phyloP scores from a whole-genome alignment of 306 rosid genomes.

The Casuarina glauca region DNA sequence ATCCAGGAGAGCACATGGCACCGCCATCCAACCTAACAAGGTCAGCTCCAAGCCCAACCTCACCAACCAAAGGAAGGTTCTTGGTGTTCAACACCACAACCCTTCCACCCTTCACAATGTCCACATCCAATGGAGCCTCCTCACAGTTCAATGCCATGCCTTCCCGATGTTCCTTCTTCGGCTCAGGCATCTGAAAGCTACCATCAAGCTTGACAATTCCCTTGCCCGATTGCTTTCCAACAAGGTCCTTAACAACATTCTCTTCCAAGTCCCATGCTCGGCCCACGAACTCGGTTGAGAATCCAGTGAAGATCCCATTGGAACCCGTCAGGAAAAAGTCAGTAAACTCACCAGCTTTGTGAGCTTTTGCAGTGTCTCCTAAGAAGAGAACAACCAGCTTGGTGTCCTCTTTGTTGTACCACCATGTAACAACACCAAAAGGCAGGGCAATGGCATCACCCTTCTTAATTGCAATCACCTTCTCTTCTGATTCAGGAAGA shows the following conservation, averaged over 20 bases:
- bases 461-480: slow-evolving; percentile 68
- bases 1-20: slow-evolving; percentile 87
- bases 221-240: slow-evolving; percentile 48
- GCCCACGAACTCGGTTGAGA: slow-evolving; percentile 66
- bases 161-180: slow-evolving; percentile 51
- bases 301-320: slow-evolving; percentile 73
- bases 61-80: slow-evolving; percentile 81
- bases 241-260: slow-evolving; percentile 47
- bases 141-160: slow-evolving; percentile 74
- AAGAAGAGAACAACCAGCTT: slow-evolving; percentile 69
- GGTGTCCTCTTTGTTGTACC: slow-evolving; percentile 69
- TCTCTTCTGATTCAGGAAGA: slow-evolving; percentile 71
- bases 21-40: slow-evolving; percentile 72
- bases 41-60: slow-evolving; percentile 78
- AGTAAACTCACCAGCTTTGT: slow-evolving; percentile 78
- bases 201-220: slow-evolving; percentile 60
- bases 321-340: slow-evolving; percentile 64
- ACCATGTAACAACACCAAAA: slow-evolving; percentile 84
- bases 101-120: slow-evolving; percentile 70
- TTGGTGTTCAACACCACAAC: slow-evolving; percentile 78
- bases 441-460: slow-evolving; percentile 90
- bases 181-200: slow-evolving; percentile 43
- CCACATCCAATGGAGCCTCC: slow-evolving; percentile 81
- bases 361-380: slow-evolving; percentile 80
- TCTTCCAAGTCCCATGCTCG: slow-evolving; percentile 82